Evolutionary conservation across 257 asterid genomes (phyloP).

Genomic region (Hygrophila difformis): DNA sequence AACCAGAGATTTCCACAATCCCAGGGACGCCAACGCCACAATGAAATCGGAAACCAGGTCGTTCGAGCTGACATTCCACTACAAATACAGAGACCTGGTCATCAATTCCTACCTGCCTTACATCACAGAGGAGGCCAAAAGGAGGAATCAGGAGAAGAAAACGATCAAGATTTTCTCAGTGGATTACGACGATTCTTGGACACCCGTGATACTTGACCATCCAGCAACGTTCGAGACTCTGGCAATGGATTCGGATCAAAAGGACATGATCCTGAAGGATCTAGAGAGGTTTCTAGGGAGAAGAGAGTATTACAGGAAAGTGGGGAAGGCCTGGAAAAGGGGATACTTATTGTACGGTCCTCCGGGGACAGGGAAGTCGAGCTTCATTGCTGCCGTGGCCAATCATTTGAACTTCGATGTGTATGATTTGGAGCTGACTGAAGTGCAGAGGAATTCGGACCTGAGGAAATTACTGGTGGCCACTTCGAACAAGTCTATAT

Average conservation of each 20-base stretch:
- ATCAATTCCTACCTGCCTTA: conserved; percentile 36
- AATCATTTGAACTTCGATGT: conserved; percentile 56
- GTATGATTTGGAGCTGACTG: conserved; percentile 59
- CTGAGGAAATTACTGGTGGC: conserved; percentile 39
- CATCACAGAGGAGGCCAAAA: conserved; percentile 20
- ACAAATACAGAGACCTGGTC: conserved; percentile 28
- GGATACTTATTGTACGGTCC: conserved; percentile 74
- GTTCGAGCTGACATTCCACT: too few relatives aligned
- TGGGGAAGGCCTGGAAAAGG: too few relatives aligned
- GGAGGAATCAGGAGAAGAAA: conserved; percentile 30
- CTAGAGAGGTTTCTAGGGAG: conserved; percentile 44
- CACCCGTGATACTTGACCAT: conserved; percentile 34
- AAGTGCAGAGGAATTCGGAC: conserved; percentile 41
- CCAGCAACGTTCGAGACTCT: conserved; percentile 57
- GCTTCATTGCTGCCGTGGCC: conserved; percentile 74
- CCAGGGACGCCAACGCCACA: conserved; percentile 31
- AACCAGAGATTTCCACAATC: conserved; percentile 23
- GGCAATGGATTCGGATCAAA: conserved; percentile 50
- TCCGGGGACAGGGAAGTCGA: too few relatives aligned
- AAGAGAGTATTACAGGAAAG: conserved; percentile 42
- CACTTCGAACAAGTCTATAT: too few relatives aligned
- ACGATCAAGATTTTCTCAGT: conserved; percentile 39
- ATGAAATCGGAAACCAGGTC: conserved; percentile 39
- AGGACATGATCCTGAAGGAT: conserved; percentile 37
- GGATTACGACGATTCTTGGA: conserved; percentile 36